Base-by-base conservation (phyloP, 331 rosid genomes). In the Pyrus hybrid region DNA sequence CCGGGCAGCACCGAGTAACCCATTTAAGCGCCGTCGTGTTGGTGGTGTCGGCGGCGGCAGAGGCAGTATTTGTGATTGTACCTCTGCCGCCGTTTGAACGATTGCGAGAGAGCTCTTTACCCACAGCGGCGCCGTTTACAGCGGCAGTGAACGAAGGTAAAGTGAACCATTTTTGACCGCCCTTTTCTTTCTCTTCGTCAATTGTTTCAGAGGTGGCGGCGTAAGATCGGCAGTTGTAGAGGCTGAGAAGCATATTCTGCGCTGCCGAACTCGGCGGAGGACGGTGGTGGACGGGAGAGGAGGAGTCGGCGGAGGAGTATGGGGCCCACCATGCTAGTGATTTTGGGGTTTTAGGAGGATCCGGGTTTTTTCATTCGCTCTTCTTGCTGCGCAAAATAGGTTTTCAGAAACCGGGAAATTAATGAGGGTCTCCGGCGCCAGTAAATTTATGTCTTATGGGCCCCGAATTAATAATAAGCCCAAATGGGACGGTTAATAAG, bases 1-100 rank as follows among this genome's bases (percentile, higher is more conserved):
- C 71, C 9, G 98, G 98, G 88, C 98, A 88, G 86, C 98, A 93
- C 5, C 83, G 86, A 37, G 79, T 57, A 49, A 94, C 84, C 96
- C 97, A 89, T 80, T 94, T 92, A 62, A 92, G 86, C 2, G 96
- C 96, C 18, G 89, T 85, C 18, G 81, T 82, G 8, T 87, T 56
- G 14, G 87, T 18, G 35, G 63, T 56, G 62, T 56, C 4, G 17
- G 20, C 5, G 12, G 35, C 63, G 63, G 80, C 21, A 13, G 21
- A 11, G 17, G 54, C 61, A 33, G 51, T n/a, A 28, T 81, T 77
- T 5, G 63, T 9, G 8, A 30, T 54, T 16, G 9, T 35, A 63
- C 76, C 65, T 43, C 73, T 30, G 33, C 37, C 41, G 25, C 53
- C 79, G 33, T 75, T 77, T 3, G n/a, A 23, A 33, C 21, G 21